phyloP scores from a whole-genome alignment of 768 basidiomycete genomes.

The Russula lepida region DNA sequence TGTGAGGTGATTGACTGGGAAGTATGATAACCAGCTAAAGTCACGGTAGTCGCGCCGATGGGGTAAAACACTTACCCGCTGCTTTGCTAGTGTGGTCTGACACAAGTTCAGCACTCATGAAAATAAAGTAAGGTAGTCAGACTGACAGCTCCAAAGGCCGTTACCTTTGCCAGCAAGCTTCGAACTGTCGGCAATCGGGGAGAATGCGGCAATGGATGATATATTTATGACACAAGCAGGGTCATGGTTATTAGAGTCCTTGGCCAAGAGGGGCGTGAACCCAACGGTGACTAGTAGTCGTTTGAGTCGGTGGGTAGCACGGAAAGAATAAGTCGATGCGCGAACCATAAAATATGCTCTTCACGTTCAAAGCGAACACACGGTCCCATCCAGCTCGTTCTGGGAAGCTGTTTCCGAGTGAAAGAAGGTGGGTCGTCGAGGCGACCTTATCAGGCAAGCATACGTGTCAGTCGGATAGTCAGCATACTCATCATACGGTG shows the following conservation, averaged over 20 bases:
- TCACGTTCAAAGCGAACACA: conserved; percentile 76
- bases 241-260: conserved; percentile 51
- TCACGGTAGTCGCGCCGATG: neutral
- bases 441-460: neutral
- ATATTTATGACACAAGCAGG: conserved; percentile 78
- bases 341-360: conserved; percentile 75
- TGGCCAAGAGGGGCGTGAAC: conserved; percentile 56
- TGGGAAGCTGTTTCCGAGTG: conserved; percentile 38
- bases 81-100: conserved; percentile 78
- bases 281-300: conserved; percentile 47
- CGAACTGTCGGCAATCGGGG: conserved; percentile 41
- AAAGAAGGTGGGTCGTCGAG: neutral
- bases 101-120: neutral
- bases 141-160: conserved; percentile 77
- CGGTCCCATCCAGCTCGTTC: conserved; percentile 85
- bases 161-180: conserved; percentile 43
- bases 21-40: neutral
- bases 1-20: conserved; percentile 65
- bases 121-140: neutral
- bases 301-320: neutral
- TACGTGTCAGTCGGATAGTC: too few species aligned
- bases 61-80: conserved; percentile 30
- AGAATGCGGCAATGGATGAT: conserved; percentile 59
- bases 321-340: neutral
- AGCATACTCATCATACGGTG: conserved; percentile 44